Percentiles rank a stretch among this genome's conserved stretches.
These are phyloP conservation scores for Spergularia marina DNA, from an alignment of 148 eudicot species.

Conservation along the genomic window DNA sequence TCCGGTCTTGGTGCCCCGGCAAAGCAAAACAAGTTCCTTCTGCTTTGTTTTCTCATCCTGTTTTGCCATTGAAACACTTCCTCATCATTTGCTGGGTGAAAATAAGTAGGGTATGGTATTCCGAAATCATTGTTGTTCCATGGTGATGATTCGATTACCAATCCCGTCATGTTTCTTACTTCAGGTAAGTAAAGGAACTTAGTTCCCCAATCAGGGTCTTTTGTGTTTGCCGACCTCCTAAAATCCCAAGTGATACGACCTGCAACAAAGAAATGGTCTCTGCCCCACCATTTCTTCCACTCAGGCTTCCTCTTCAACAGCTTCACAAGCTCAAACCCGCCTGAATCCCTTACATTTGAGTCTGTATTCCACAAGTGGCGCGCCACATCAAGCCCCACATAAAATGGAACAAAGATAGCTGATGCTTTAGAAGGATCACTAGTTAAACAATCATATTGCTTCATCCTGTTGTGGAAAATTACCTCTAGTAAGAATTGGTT, in stretches of 20 bases:
- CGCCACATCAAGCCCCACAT: conserved; percentile 69
- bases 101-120: conserved; percentile 77
- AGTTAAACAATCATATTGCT: conserved; percentile 59
- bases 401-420: conserved; percentile 68
- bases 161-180: conserved; percentile 44
- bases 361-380: conserved; percentile 54
- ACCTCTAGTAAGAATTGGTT: conserved; percentile 48
- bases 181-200: conserved; percentile 52
- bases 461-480: conserved; percentile 51
- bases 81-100: conserved; percentile 51
- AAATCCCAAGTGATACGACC: conserved; percentile 82
- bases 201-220: conserved; percentile 63
- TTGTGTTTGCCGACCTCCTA: conserved; percentile 37
- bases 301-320: conserved; percentile 46
- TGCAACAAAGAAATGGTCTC: conserved; percentile 65
- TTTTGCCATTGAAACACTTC: conserved; percentile 52
- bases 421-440: conserved; percentile 56
- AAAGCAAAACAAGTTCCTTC: conserved; percentile 57
- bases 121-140: conserved; percentile 56
- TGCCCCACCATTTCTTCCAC: conserved; percentile 52
- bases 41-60: conserved; percentile 26
- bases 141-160: conserved; percentile 52
- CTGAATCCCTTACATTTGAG: conserved; percentile 43
- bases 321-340: conserved; percentile 36
- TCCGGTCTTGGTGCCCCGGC: conserved; percentile 65